Conservation (phyloP, 2,329 filamentous ascomycete genomes). For the Parascedosporium putredinis region DNA sequence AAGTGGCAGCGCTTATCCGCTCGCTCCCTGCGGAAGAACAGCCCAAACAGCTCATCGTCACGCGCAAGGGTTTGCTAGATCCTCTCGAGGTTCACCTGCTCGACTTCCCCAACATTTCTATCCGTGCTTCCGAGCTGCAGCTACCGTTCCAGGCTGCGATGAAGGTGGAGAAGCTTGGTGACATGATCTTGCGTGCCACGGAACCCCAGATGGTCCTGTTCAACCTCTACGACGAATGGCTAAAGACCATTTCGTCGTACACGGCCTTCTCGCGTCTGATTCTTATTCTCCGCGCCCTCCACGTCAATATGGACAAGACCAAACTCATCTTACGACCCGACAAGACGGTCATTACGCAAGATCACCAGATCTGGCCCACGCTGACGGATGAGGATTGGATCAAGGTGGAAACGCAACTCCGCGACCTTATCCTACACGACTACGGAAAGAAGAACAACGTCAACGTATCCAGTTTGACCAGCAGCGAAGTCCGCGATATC, state of each 20-base stretch:
- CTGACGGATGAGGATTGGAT: conserved; percentile 96
- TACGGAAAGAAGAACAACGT: conserved; percentile 99
- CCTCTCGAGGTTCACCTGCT: conserved; percentile 93
- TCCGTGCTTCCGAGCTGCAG: conserved; percentile 91
- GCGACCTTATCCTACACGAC: conserved; percentile 93
- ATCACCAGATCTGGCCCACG: conserved; percentile 97
- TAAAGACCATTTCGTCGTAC: conserved; percentile 97
- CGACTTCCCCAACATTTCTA: conserved; percentile 98
- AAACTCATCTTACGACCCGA: conserved; percentile 91
- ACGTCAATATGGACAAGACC: conserved; percentile 97
- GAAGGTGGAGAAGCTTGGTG: conserved; percentile 98
- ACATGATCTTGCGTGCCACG: conserved; percentile 96
- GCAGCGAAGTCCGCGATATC: conserved; percentile 93
- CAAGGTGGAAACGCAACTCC: conserved; percentile 94
- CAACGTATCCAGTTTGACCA: conserved; percentile 93
- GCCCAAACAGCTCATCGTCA: conserved; percentile 97
- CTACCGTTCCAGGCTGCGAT: conserved; percentile 98
- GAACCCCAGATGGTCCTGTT: conserved; percentile 99
- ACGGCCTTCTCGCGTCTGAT: conserved; percentile 95
- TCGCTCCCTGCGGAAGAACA: conserved; percentile 96
- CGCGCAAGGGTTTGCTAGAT: conserved; percentile 91
- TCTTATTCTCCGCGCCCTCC: conserved; percentile 83
- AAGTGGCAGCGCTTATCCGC: conserved; percentile 94
- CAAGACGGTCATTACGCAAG: conserved; percentile 95
- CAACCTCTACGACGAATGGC: conserved; percentile 97